Base-by-base conservation (phyloP, 192 early-diverging fungal species). In the Chytriomyces hyalinus region DNA sequence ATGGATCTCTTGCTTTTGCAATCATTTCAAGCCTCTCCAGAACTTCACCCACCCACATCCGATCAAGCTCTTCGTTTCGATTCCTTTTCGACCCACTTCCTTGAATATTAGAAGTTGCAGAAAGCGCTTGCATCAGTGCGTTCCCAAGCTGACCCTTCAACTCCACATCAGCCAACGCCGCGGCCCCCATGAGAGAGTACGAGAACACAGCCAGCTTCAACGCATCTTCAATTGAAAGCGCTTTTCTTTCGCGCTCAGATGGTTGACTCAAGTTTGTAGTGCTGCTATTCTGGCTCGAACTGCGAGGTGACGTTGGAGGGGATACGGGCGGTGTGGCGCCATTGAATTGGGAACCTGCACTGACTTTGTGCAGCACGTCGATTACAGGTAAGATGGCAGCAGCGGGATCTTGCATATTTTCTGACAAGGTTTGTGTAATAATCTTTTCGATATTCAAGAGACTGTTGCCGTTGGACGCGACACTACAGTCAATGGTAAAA, bases 11-110 rank as follows among this genome's bases (percentile, higher is more conserved):
- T 7, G 22, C 48, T 26, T n/a, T 24, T 11, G 22, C 62, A 17
- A 69, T 61, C 67, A 70, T 6, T 3, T 61, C 76, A 8, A 68
- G 20, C 20, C 66, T 44, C 11, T 61, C 67, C 59, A 77, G 17
- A 17, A 68, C 76, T 60, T 77, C 76, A 4, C 9, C 17, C 11
- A 77, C 49, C 65, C 65, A 69, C 53, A 70, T 57, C 44, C 61
- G 15, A 6, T 77, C 53, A 1, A 15, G 11, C 46, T 77, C 76
- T 24, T 57, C 51, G 13, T 22, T 26, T 51, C 46, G 49, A 57
- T 24, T 51, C 20, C 24, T 66, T 43, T 20, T 15, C n/a, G 4
- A 70, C 4, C 24, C 8, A 15, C 36, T 53, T 6, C 36, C 72
- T 63, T 28, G 36, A 36, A 36, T 2, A 36, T 36, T 8, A 15